Conservation (phyloP, 208 protist species). For the Novymonas esmeraldas region DNA sequence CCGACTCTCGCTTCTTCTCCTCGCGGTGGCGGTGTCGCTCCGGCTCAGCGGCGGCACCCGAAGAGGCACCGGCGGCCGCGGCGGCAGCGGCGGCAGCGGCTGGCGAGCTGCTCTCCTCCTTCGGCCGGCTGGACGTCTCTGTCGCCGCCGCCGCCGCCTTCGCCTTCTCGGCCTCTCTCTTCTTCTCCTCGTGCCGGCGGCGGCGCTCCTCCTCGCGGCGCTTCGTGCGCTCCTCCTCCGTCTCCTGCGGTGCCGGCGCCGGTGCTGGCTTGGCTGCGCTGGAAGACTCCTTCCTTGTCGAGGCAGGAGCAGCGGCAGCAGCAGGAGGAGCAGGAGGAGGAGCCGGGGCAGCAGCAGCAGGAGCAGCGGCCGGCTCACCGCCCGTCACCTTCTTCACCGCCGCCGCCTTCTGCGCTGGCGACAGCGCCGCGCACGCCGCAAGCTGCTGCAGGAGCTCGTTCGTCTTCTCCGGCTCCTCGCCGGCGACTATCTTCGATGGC, state of each 20-base stretch:
- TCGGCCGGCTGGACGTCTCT: constrained; percentile 3
- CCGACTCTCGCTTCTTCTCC: constrained; percentile 37
- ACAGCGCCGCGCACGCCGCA: constrained; percentile 68
- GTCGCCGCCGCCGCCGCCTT: constrained; percentile 17
- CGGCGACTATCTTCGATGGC: constrained; percentile 86
- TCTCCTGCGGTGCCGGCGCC: constrained; percentile 15
- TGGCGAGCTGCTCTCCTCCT: background rate
- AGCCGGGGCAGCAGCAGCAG: constrained; percentile 6
- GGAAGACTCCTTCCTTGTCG: background rate
- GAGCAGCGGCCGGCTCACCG: constrained; percentile 5
- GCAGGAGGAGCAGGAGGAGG: background rate
- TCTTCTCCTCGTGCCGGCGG: constrained; percentile 56
- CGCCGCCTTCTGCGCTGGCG: constrained; percentile 53
- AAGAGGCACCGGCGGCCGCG: background rate
- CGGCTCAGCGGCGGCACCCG: constrained; percentile 27
- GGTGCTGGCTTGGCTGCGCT: background rate
- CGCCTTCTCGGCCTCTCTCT: constrained; percentile 36
- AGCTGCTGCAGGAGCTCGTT: constrained; percentile 89
- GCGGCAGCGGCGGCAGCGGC: constrained; percentile 12
- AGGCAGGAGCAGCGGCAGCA: background rate
- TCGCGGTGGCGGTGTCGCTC: constrained; percentile 34
- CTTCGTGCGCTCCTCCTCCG: constrained; percentile 63
- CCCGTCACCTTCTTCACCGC: constrained; percentile 72
- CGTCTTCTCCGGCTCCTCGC: constrained; percentile 86
- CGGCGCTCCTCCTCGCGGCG: constrained; percentile 65